phyloP scores from a whole-genome alignment of 2,329 filamentous ascomycete genomes.

The Colletotrichum tropicicola region DNA sequence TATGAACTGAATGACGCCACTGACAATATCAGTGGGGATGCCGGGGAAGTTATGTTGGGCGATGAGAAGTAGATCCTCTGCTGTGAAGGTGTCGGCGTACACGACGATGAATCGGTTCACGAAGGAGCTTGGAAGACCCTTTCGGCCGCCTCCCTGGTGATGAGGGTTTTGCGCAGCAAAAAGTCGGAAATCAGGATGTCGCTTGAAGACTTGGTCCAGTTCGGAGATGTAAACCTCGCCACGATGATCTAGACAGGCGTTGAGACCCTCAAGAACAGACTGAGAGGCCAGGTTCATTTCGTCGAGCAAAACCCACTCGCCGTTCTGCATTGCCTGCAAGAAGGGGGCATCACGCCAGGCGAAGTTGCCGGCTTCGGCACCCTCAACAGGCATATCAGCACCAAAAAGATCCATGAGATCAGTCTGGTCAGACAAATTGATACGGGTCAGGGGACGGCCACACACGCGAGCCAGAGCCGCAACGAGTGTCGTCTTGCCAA shows the following conservation, averaged over 20 bases:
- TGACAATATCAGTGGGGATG: constrained; percentile 66
- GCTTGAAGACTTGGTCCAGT: constrained; percentile 90
- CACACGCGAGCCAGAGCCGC: constrained; percentile 83
- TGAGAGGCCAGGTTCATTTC: constrained; percentile 99
- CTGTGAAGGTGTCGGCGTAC: constrained; percentile 89
- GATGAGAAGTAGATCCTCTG: constrained; percentile 84
- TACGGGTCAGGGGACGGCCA: constrained; percentile 85
- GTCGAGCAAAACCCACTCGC: constrained; percentile 95
- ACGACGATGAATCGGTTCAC: constrained; percentile 99
- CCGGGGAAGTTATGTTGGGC: constrained; percentile 79
- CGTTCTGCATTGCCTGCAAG: constrained; percentile 93
- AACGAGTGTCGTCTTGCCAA: constrained; percentile 95
- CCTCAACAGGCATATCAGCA: constrained; percentile 94
- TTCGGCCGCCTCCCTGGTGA: constrained; percentile 94
- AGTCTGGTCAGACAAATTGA: constrained; percentile 98
- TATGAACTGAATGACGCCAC: constrained; percentile 81
- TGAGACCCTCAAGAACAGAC: constrained; percentile 93
- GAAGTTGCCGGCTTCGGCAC: constrained; percentile 89
- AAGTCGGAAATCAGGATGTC: constrained; percentile 89
- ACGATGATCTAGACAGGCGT: constrained; percentile 95
- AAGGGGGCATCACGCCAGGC: constrained; percentile 97
- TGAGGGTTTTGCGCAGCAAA: constrained; percentile 99
- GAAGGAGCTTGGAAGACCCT: constrained; percentile 93
- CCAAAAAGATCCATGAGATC: constrained; percentile 98
- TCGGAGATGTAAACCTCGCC: constrained; percentile 96